phyloP scores from a whole-genome alignment of 2,329 filamentous ascomycete species.

The Calonectria crousiana region DNA sequence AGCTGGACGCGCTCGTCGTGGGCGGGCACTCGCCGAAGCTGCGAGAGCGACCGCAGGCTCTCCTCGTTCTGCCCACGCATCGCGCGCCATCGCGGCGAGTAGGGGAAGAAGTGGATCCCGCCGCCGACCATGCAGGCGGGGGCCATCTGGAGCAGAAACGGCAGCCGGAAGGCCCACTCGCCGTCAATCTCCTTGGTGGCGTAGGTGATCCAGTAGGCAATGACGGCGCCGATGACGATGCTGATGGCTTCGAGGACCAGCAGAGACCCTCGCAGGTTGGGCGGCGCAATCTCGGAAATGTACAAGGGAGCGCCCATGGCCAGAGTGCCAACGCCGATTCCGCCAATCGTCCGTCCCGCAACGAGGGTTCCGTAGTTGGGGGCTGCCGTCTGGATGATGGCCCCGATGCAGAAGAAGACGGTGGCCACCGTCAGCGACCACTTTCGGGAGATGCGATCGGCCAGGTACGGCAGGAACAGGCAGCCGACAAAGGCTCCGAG shows the following conservation, averaged over 20 bases:
- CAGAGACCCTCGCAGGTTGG: conserved; percentile 53
- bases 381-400: conserved; percentile 52
- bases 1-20: conserved; percentile 57
- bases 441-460: conserved; percentile 57
- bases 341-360: conserved; percentile 44
- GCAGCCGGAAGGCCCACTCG: conserved; percentile 59
- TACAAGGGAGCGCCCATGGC: conserved; percentile 46
- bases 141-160: conserved; percentile 57
- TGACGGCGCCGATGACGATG: conserved; percentile 64
- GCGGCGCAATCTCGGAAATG: conserved; percentile 51
- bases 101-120: conserved; percentile 60
- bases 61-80: conserved; percentile 54
- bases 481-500: conserved; percentile 55
- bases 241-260: conserved; percentile 64
- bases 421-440: conserved; percentile 54
- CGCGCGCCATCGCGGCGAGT: conserved; percentile 59
- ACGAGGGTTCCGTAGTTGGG: conserved; percentile 44
- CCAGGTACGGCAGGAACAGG: conserved; percentile 50
- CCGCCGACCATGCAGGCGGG: conserved; percentile 42
- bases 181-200: conserved; percentile 58
- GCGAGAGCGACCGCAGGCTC: conserved; percentile 50
- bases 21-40: conserved; percentile 55
- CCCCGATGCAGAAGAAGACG: conserved; percentile 56
- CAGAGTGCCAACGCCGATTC: conserved; percentile 46
- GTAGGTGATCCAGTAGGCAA: conserved; percentile 68